Conservation (phyloP, 441 rosid genomes). For the Breynia disticha region DNA sequence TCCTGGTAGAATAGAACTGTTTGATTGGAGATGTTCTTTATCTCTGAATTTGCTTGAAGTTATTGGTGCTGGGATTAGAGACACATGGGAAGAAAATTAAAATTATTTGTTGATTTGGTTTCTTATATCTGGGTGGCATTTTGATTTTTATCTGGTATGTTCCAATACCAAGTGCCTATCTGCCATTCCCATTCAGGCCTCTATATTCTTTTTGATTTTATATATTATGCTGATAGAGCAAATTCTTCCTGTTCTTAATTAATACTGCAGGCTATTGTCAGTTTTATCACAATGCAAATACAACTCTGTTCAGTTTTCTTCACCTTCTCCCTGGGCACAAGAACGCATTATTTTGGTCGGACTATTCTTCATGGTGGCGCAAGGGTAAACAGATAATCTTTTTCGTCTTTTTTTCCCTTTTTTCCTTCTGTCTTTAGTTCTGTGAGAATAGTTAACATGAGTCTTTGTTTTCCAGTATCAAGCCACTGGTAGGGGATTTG, state of each 20-base stretch:
- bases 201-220: too few relatives aligned
- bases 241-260: conserved; percentile 4
- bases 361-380: conserved; percentile 99
- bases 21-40: too few relatives aligned
- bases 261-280: conserved; percentile 76
- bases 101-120: neutral
- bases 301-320: conserved; percentile 96
- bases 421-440: conserved; percentile 1
- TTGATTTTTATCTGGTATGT: neutral
- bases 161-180: too few relatives aligned
- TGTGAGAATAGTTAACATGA: conserved; percentile 13
- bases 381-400: conserved; percentile 32
- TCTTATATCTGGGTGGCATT: neutral
- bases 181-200: too few relatives aligned
- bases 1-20: too few relatives aligned
- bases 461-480: conserved; percentile 56
- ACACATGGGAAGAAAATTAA: too few relatives aligned
- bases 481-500: conserved; percentile 99
- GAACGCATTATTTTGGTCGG: conserved; percentile 95
- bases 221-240: too few relatives aligned
- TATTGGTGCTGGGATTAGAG: too few relatives aligned
- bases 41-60: too few relatives aligned
- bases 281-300: conserved; percentile 91
- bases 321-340: conserved; percentile 97
- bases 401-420: conserved; percentile 12